Percentiles rank a stretch among this genome's conserved stretches.
These are phyloP conservation scores for Apiospora arundinis DNA, from an alignment of 2,329 filamentous ascomycete genomes.

Conservation along the genomic window DNA sequence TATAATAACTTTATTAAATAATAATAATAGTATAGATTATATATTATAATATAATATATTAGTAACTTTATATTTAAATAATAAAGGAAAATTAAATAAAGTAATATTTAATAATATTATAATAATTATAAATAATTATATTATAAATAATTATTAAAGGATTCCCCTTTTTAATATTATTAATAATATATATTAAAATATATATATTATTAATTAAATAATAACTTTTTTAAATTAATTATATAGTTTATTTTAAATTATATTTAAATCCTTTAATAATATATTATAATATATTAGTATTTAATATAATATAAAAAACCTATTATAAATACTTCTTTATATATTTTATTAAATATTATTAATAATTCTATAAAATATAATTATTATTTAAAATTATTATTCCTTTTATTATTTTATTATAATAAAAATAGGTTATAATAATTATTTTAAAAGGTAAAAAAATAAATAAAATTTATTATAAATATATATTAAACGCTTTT, in stretches of 20 bases:
- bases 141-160: background rate
- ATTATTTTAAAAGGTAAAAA: too few species aligned
- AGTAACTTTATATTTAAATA: too few species aligned
- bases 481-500: background rate
- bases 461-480: background rate
- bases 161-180: background rate
- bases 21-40: background rate
- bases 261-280: background rate
- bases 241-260: background rate
- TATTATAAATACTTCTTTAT: background rate
- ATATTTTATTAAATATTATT: too few species aligned
- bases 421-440: too few species aligned
- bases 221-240: background rate
- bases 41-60: too few species aligned
- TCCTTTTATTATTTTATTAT: too few species aligned
- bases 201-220: background rate
- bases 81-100: background rate
- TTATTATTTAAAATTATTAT: too few species aligned
- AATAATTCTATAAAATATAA: too few species aligned
- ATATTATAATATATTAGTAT: background rate
- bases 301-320: background rate
- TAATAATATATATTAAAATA: background rate
- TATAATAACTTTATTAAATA: too few species aligned
- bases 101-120: background rate
- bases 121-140: background rate